Base-by-base conservation (phyloP, 73 alveolate species). In the Paramecium primaurelia region DNA sequence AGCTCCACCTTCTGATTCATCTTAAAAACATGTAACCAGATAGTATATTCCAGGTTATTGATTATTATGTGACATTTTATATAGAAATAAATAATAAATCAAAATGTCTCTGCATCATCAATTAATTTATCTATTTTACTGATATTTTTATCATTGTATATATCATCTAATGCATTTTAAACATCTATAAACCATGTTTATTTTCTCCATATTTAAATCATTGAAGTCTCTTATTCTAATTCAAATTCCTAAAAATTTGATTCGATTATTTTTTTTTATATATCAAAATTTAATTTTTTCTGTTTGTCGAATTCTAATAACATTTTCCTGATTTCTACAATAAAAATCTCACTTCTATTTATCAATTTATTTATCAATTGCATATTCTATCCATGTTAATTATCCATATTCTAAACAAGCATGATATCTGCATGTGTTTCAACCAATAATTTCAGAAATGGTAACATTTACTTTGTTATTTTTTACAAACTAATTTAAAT, bases 41-140 rank as follows among this genome's bases (percentile, higher is more conserved):
- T 80, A 80, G 26, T 32, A 34, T 22, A 80, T 45, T 47, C 91
- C 91, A 80, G 91, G 91, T 42, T 20, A 59, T 44, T 11, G 14
- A 73, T 73, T 73, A 14, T 73, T 38, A 54, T 54, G 69, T n/a
- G 87, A 73, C 87, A 73, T 73, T 34, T 20, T 71, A 30, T 59
- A 59, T 26, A 40, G 49, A 40, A 40, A 40, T 40, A 3, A 40
- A 40, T 40, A 40, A 40, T 40, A 40, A 54, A 28, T 64, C 84
- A 64, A 12, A 32, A 12, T 32, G 84, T 28, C 8, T 64, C 84
- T 64, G 22, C 45, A 8, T 64, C 84, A 32, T 64, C 84, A 14
- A 64, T 34, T 28, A 64, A 28, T 32, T 26, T 64, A 64, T 64
- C 84, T 28, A 64, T 32, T 64, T 64, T 64, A 12, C 12, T 28